Conservation (phyloP, 1,139 yeast genomes). For the Candida buenavistaensis region DNA sequence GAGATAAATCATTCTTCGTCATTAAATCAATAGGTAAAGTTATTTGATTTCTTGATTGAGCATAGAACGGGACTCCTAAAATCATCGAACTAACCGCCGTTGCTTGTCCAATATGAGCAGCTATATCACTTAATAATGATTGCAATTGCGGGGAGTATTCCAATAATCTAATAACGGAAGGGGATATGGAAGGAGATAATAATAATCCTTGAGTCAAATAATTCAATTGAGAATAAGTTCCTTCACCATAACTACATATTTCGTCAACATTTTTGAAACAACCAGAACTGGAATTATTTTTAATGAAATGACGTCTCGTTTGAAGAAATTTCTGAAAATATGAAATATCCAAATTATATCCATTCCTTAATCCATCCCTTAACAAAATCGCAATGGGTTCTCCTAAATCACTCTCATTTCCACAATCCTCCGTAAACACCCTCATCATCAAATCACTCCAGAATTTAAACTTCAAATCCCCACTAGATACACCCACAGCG, state of each 20-base stretch:
- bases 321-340: slow-evolving; percentile 63
- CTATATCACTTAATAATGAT: slow-evolving; percentile 53
- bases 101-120: slow-evolving; percentile 85
- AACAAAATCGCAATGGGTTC: slow-evolving; percentile 70
- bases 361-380: slow-evolving; percentile 48
- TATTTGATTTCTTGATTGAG: slow-evolving; percentile 48
- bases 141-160: slow-evolving; percentile 48
- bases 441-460: slow-evolving; percentile 57
- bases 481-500: slow-evolving; percentile 43
- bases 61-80: slow-evolving; percentile 62
- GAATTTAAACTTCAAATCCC: slow-evolving; percentile 58
- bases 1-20: slow-evolving; percentile 56
- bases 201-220: slow-evolving; percentile 65
- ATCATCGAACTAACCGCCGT: slow-evolving; percentile 69
- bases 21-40: slow-evolving; percentile 65
- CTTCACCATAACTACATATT: slow-evolving; percentile 79
- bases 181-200: slow-evolving; percentile 59
- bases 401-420: slow-evolving; percentile 39
- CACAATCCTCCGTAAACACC: slow-evolving; percentile 39
- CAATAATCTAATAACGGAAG: slow-evolving; percentile 52
- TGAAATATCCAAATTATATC: slow-evolving; percentile 52
- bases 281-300: slow-evolving; percentile 33
- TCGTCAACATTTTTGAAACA: slow-evolving; percentile 56
- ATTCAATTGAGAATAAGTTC: slow-evolving; percentile 72
- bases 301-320: slow-evolving; percentile 56